These are phyloP conservation scores for Lipomyces yarrowii DNA, from an alignment of 1,139 yeast genomes.

Conservation along the genomic window DNA sequence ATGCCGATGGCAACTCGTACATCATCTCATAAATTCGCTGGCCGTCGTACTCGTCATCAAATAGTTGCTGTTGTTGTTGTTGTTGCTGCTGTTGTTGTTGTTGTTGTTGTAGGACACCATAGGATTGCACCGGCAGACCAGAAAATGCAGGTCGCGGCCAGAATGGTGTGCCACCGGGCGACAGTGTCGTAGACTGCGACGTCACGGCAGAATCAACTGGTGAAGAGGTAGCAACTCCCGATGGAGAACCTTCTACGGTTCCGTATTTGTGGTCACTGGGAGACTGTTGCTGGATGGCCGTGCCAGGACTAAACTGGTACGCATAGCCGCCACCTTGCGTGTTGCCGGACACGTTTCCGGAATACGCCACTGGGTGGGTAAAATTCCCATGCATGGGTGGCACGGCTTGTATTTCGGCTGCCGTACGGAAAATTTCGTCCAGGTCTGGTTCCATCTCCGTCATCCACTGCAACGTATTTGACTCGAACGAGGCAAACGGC, in stretches of 20 bases:
- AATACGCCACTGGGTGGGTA: conserved; percentile 31
- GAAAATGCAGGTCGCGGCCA: not conserved
- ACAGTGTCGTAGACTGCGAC: not conserved
- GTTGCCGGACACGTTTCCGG: conserved; percentile 29
- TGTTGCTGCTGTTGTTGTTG: not conserved
- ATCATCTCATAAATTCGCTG: conserved; percentile 62
- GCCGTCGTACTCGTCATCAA: conserved; percentile 48
- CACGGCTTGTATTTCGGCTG: conserved; percentile 32
- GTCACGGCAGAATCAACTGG: not conserved
- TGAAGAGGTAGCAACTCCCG: conserved; percentile 1
- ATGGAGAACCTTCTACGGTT: not conserved
- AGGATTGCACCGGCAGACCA: not conserved
- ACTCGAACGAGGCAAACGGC: conserved; percentile 30
- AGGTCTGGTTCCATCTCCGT: conserved; percentile 33
- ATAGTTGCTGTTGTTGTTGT: conserved; percentile 8
- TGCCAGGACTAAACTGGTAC: conserved; percentile 31
- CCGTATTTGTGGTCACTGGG: not conserved
- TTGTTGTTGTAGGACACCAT: not conserved
- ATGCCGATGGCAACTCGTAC: conserved; percentile 65
- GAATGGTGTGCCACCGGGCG: not conserved
- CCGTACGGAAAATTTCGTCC: conserved; percentile 33
- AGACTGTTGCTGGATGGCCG: conserved; percentile 24
- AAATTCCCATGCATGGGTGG: conserved; percentile 31
- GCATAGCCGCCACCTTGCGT: conserved; percentile 33
- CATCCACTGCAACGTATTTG: conserved; percentile 33